Conservation (phyloP, 495 filamentous ascomycete species). For the Aspergillus campestris region DNA sequence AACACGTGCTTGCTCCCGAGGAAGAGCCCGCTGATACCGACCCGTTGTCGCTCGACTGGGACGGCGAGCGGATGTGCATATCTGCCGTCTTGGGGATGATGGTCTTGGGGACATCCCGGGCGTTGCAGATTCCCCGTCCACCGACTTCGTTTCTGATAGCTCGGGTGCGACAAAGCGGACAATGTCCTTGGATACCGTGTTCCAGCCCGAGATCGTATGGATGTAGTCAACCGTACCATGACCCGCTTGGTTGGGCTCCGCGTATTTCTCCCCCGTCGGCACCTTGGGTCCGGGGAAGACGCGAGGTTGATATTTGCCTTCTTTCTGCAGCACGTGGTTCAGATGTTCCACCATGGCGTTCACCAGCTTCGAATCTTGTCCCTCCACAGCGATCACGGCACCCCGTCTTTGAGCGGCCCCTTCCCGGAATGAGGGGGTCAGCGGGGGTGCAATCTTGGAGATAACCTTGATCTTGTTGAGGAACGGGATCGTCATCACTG, state of each 20-base stretch:
- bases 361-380: constrained; percentile 48
- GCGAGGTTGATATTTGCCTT: constrained; percentile 49
- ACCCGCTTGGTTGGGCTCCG: constrained; percentile 25
- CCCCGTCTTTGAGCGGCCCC: constrained; percentile 50
- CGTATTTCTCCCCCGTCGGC: constrained; percentile 17
- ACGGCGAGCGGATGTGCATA: constrained; percentile 23
- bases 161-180: constrained; percentile 46
- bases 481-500: constrained; percentile 65
- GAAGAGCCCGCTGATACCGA: constrained; percentile 20
- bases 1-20: constrained; percentile 7
- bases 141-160: constrained; percentile 8
- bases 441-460: constrained; percentile 57
- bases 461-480: constrained; percentile 63
- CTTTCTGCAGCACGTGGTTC: constrained; percentile 47
- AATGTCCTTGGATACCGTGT: constrained; percentile 59
- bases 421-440: constrained; percentile 36
- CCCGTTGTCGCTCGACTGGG: constrained; percentile 19
- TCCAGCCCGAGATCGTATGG: constrained; percentile 63
- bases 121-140: constrained; percentile 12
- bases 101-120: constrained; percentile 24
- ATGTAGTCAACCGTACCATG: constrained; percentile 57
- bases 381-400: constrained; percentile 76
- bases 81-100: constrained; percentile 27
- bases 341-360: constrained; percentile 52
- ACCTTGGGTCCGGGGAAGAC: constrained; percentile 43